Evolutionary conservation across 768 basidiomycete species (phyloP), one percentile per base, ranked within the genome.

Genomic region (Wakefieldia striispora): DNA sequence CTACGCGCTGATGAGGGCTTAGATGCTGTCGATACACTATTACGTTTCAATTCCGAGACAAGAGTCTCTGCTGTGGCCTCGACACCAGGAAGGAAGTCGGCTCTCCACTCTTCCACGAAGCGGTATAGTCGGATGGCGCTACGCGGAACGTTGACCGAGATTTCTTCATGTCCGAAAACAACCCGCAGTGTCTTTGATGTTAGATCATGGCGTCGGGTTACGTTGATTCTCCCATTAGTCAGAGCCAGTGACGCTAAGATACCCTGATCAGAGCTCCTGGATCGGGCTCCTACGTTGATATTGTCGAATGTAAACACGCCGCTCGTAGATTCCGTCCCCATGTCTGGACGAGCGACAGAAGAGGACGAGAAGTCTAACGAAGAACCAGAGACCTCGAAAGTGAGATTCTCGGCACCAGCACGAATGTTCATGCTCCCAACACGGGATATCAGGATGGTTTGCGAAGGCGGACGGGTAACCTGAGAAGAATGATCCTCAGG

Each of bases 91-190:
- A 92, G 73, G 58, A 86, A 91, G 57, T 91, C 86, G 5, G 79
- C 79, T 58, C 81, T 74, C 92, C 92, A 94, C 59, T 91, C 86
- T 58, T 91, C 86, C 21, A 86, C 65, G 59, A 91, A 92, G 33
- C 77, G 81, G 64, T 89, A 89, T 4, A 91, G 72, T 14, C 85
- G 81, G 26, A 93, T 74, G 24, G 86, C 90, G 56, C 90, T 93
- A 21, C 90, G 84, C 4, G 91, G 91, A 20, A 93, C 82, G 47
- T 76, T 77, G 38, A 88, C 61, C 24, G 74, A 71, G 21, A 86
- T 58, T 20, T 70, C 71, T 11, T 71, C 71, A 5, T 83, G 56
- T 3, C 70, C 68, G 40, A 80, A 72, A 3, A 76, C 69, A 13
- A 79, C 57, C 12, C 78, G 78, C 16, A 70, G 73, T 4, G 63